Base-by-base conservation (phyloP, 352 stramenopile genomes). In the Globisporangium sylvaticum region DNA sequence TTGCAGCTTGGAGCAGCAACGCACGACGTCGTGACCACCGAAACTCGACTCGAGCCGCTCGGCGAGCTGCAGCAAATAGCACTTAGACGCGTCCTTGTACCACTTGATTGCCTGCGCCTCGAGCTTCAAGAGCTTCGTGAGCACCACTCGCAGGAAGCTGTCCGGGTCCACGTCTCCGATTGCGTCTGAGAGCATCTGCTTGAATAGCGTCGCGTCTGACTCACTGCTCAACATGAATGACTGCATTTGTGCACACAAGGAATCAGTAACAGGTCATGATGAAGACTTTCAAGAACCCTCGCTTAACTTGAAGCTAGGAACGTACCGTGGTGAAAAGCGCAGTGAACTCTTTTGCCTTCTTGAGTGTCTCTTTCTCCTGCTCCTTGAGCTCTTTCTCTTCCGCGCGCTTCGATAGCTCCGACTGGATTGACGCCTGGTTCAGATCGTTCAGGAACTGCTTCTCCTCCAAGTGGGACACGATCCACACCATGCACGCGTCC, bases 401-500 rank as follows among this genome's bases (percentile, higher is more conserved):
- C 20, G 77, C 69, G 4, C 73, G 84, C 67, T 85, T 89, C 39
- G 84, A 79, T 29, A 86, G 69, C 62, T 95, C 87, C 1, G 87
- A 95, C 69, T 86, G 70, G 64, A 93, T 93, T 14, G 85, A 92
- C 32, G 87, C 87, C 57, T 73, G 70, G 64, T 92, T 92, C 14
- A 95, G 53, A 25, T 95, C 83, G 20, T 80, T 72, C 20, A 73
- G 76, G 54, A 91, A 95, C 61, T 91, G 72, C 59, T 76, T 70
- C 64, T 95, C 87, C 59, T 93, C 87, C 14, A 90, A 65, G 56
- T 83, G 79, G n/a, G 81, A 81, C 50, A 91, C 77, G 61, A 92
- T 90, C 84, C 84, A 95, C 48, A 92, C 1, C 83, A 95, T 93
- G 61, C 85, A 93, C n/a, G 69, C 73, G 42, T 93, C 87, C 2